These are phyloP conservation scores for Stentor coeruleus DNA, from an alignment of 73 alveolate genomes.

Conservation along the genomic window DNA sequence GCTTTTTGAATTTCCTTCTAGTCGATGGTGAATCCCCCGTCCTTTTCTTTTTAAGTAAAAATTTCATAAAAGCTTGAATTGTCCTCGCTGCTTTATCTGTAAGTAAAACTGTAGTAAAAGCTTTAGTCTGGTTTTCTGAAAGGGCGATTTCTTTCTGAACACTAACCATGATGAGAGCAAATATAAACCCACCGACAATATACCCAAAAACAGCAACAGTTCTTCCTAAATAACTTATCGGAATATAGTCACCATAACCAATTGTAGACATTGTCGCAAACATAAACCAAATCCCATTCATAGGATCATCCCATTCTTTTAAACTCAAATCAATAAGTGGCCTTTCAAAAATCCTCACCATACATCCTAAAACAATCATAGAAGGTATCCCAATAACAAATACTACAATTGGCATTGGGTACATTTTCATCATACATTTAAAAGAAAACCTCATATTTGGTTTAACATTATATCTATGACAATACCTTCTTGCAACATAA, in stretches of 20 bases:
- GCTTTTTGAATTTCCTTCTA: background rate
- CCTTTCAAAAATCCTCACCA: conserved; percentile 19
- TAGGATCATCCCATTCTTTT: conserved; percentile 3
- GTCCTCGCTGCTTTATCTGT: conserved; percentile 3
- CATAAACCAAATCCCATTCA: conserved; percentile 14
- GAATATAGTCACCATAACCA: conserved; percentile 19
- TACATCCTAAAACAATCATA: background rate
- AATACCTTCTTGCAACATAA: background rate
- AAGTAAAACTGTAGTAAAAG: background rate
- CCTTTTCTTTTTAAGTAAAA: background rate
- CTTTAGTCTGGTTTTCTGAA: background rate
- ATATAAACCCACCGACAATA: background rate
- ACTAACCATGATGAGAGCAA: background rate
- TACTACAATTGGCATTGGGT: background rate
- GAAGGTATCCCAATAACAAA: conserved; percentile 14
- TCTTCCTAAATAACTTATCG: conserved; percentile 11
- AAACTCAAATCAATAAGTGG: background rate
- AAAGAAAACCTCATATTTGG: conserved; percentile 14
- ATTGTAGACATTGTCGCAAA: conserved; percentile 20
- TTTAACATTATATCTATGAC: conserved; percentile 1
- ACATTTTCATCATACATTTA: conserved; percentile 10
- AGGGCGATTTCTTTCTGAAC: conserved; percentile 13
- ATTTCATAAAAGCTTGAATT: background rate
- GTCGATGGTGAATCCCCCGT: background rate
- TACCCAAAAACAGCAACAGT: background rate